phyloP scores from a whole-genome alignment of 1,284 basidiomycete genomes.

The Trichosporon sp. region DNA sequence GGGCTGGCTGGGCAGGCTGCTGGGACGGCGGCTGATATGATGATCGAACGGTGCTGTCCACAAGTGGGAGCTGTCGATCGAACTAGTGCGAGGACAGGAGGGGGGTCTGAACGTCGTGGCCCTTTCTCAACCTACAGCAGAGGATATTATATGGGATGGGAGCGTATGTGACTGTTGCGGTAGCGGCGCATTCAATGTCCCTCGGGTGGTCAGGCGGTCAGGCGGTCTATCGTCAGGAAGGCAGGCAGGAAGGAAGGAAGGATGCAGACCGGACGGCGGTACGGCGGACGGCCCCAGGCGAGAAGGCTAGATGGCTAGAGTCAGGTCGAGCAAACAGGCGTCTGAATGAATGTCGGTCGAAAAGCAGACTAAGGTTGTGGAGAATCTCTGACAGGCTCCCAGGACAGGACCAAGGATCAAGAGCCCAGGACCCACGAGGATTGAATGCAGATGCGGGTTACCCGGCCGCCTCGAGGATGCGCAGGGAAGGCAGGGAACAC shows the following conservation, averaged over 20 bases:
- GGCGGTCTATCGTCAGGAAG: neutral
- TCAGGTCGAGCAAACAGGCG: neutral
- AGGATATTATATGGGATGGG: conserved; percentile 1
- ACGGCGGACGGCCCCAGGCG: neutral
- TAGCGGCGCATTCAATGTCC: neutral
- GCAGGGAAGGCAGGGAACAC: neutral
- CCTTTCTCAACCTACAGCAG: neutral
- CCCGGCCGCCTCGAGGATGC: neutral
- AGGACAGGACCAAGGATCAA: neutral
- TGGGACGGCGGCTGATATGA: neutral
- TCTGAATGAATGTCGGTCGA: neutral
- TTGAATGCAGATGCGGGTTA: conserved; percentile 2
- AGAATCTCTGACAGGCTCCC: neutral
- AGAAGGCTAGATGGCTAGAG: neutral
- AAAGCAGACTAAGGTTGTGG: neutral
- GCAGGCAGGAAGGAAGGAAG: neutral
- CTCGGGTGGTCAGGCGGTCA: neutral
- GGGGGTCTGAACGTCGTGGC: neutral
- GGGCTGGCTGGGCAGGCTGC: neutral
- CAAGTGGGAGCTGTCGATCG: conserved; percentile 1
- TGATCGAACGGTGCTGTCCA: neutral
- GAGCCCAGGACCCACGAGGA: conserved; percentile 1
- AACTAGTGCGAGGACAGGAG: neutral
- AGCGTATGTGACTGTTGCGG: neutral
- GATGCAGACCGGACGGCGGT: neutral